Evolutionary conservation across 257 asterid species (phyloP).

Genomic region (Solanum infundibuliforme): DNA sequence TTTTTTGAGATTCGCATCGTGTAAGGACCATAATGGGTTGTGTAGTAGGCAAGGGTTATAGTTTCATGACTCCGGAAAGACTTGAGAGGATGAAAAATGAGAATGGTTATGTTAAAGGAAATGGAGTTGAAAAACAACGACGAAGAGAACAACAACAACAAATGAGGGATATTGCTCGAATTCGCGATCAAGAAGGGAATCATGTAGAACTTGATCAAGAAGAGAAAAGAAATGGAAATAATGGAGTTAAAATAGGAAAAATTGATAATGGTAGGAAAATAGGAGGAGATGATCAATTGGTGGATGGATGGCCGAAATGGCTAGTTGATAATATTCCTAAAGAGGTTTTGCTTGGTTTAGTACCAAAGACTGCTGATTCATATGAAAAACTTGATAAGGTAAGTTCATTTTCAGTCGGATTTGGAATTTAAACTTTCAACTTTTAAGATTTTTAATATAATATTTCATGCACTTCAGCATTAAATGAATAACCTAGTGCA

Average conservation of each 20-base stretch:
- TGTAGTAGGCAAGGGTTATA: conserved; percentile 23
- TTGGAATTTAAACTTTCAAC: background rate
- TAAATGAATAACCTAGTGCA: background rate
- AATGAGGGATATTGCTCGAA: background rate
- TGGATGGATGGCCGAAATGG: conserved; percentile 78
- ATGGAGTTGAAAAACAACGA: background rate
- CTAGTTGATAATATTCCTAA: conserved; percentile 40
- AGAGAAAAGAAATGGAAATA: conserved; percentile 13
- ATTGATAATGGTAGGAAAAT: conserved; percentile 23
- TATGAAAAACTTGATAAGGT: conserved; percentile 70
- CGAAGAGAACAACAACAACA: background rate
- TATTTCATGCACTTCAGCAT: background rate
- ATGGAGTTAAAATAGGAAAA: background rate
- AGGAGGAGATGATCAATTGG: conserved; percentile 28
- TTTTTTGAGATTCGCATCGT: conserved; percentile 19
- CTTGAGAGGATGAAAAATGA: conserved; percentile 30
- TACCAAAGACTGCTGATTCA: conserved; percentile 61
- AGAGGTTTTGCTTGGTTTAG: conserved; percentile 41
- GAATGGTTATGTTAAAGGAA: conserved; percentile 20
- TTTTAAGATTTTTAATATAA: background rate
- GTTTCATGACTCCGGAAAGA: background rate
- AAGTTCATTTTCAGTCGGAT: background rate
- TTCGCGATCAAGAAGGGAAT: background rate
- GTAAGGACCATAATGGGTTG: conserved; percentile 49
- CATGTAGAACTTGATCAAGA: background rate